phyloP scores from a whole-genome alignment of 2,329 filamentous ascomycete genomes.

The Clonostachys byssicola region DNA sequence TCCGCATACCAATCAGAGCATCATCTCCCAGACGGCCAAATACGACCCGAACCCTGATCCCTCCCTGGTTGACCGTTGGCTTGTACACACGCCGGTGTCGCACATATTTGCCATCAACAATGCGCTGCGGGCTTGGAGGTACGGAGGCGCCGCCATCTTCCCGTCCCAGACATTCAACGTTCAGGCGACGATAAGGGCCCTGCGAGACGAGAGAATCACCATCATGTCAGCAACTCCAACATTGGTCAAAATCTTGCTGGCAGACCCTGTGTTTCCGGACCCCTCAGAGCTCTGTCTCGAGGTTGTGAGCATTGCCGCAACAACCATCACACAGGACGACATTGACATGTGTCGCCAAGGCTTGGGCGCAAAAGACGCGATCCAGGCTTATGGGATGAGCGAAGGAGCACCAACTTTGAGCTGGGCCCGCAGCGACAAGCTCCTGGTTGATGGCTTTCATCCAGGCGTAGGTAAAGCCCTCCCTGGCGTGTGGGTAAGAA shows the following conservation, averaged over 20 bases:
- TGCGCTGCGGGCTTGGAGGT: conserved; percentile 26
- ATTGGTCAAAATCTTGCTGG: conserved; percentile 22
- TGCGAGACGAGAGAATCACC: conserved; percentile 24
- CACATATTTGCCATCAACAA: conserved; percentile 35
- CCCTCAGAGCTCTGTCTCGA: conserved; percentile 17
- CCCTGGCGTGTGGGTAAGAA: conserved; percentile 28
- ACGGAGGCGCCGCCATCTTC: conserved; percentile 25
- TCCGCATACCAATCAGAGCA: conserved; percentile 30
- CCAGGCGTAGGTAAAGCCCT: conserved; percentile 34
- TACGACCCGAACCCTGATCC: conserved; percentile 25
- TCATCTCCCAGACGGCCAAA: conserved; percentile 28
- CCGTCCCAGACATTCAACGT: conserved; percentile 25
- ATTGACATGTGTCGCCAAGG: conserved; percentile 21
- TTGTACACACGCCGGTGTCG: conserved; percentile 28
- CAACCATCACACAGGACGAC: conserved; percentile 20
- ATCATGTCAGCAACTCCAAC: conserved; percentile 34
- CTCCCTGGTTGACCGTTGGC: conserved; percentile 21
- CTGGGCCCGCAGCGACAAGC: conserved; percentile 24
- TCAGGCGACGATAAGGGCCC: conserved; percentile 19
- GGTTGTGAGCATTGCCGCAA: conserved; percentile 26
- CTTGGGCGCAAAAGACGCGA: conserved; percentile 21
- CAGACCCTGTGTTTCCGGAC: conserved; percentile 18
- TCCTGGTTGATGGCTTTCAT: conserved; percentile 22
- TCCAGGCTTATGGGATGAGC: conserved; percentile 40
- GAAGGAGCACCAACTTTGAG: conserved; percentile 35